These are phyloP conservation scores for Volvox reticuliferus DNA, from an alignment of 139 green algal genomes.

Conservation along the genomic window DNA sequence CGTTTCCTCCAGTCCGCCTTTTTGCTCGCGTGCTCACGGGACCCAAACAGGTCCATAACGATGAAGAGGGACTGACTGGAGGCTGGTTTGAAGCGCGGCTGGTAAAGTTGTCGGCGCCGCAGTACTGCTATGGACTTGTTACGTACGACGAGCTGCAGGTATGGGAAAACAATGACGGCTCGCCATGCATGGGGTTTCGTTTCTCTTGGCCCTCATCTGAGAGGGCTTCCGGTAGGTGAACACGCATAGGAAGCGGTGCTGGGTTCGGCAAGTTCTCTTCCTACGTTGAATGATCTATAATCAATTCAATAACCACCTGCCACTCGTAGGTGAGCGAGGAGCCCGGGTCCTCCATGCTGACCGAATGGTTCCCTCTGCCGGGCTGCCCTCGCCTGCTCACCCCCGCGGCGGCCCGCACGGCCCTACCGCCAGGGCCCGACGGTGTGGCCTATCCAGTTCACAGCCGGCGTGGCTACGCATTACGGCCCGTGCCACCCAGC, in stretches of 20 bases:
- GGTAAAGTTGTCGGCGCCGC: not conserved
- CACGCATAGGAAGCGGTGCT: too few relatives aligned
- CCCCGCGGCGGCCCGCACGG: not conserved
- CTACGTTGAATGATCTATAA: too few relatives aligned
- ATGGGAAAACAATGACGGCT: not conserved
- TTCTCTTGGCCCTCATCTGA: too few relatives aligned
- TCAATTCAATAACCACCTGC: too few relatives aligned
- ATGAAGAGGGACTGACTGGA: slow-evolving; percentile 26
- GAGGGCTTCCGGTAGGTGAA: not conserved
- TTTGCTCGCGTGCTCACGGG: too few relatives aligned
- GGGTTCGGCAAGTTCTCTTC: too few relatives aligned
- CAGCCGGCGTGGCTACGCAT: not conserved
- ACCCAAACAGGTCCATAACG: slow-evolving; percentile 23
- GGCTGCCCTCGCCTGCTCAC: slow-evolving; percentile 12
- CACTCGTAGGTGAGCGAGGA: slow-evolving; percentile 24
- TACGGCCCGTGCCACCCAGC: slow-evolving; percentile 10
- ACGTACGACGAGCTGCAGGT: slow-evolving; percentile 43
- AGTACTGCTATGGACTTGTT: slow-evolving; percentile 5
- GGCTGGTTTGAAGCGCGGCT: slow-evolving; percentile 13
- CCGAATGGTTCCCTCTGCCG: slow-evolving; percentile 44
- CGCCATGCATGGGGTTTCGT: not conserved
- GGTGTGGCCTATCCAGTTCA: not conserved
- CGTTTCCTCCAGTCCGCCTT: too few relatives aligned
- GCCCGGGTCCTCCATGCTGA: slow-evolving; percentile 7
- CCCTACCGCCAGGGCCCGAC: not conserved